Conservation (phyloP, 306 rosid genomes). For the Cicer pinnatifidum region DNA sequence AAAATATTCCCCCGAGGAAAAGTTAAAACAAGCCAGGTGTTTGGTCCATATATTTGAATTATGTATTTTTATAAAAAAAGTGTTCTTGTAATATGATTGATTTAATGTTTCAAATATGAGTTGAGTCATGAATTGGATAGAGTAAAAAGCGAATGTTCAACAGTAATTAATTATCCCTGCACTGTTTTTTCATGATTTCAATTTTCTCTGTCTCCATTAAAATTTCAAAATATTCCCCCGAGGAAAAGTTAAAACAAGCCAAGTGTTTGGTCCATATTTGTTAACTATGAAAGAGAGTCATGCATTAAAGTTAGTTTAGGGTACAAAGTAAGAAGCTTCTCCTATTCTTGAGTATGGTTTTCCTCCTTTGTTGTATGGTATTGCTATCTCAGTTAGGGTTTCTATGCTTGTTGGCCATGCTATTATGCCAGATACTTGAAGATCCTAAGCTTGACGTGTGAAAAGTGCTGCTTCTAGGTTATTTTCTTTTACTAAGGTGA, state of each 20-base stretch:
- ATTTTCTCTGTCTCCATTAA: slow-evolving; percentile 5
- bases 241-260: slow-evolving; percentile 13
- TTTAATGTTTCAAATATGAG: slow-evolving; percentile 28
- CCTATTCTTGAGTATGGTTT: neutral
- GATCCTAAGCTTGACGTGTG: neutral
- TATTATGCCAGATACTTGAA: slow-evolving; percentile 14
- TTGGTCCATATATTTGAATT: neutral
- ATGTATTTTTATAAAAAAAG: neutral
- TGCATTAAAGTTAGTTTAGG: slow-evolving; percentile 14
- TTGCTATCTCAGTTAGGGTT: neutral
- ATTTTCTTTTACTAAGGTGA: neutral
- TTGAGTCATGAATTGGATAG: slow-evolving; percentile 19
- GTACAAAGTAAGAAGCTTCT: neutral
- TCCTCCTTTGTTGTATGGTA: neutral
- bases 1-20: neutral
- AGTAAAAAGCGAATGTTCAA: slow-evolving; percentile 3
- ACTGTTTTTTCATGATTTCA: slow-evolving; percentile 28
- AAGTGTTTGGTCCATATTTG: slow-evolving; percentile 16
- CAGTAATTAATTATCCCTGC: slow-evolving; percentile 27
- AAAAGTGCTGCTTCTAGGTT: slow-evolving; percentile 14
- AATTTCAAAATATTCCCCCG: neutral
- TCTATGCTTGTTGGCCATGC: slow-evolving; percentile 15
- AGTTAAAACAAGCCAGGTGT: slow-evolving; percentile 11
- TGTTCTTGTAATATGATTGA: slow-evolving; percentile 9
- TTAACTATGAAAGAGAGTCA: slow-evolving; percentile 6